A percentile compares a stretch with the other conserved stretches of the same genome.
These are phyloP conservation scores for Boletellus ananiceps DNA, from an alignment of 768 basidiomycete species.

Conservation along the genomic window DNA sequence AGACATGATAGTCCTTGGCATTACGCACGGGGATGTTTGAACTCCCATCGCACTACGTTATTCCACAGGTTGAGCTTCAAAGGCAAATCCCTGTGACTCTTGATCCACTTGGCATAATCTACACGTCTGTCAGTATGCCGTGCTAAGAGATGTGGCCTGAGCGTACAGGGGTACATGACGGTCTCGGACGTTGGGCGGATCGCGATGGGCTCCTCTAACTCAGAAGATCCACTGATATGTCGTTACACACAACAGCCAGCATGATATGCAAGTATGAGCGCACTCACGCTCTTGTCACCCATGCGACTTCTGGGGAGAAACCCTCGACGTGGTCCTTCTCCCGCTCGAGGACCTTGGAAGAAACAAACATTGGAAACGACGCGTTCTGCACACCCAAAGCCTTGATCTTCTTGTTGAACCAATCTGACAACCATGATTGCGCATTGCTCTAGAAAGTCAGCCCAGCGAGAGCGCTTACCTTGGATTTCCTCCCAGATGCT, in stretches of 20 bases:
- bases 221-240: conserved; percentile 70
- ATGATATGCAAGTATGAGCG: not conserved
- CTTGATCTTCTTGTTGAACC: conserved; percentile 93
- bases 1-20: not conserved
- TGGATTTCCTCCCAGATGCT: conserved; percentile 97
- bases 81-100: conserved; percentile 94
- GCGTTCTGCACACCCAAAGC: conserved; percentile 94
- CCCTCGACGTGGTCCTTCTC: conserved; percentile 99
- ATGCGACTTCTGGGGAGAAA: conserved; percentile 99
- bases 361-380: conserved; percentile 99
- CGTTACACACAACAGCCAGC: not conserved
- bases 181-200: conserved; percentile 99
- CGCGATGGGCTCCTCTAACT: conserved; percentile 94
- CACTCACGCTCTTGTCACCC: conserved; percentile 94
- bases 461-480: conserved; percentile 40
- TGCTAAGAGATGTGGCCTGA: not conserved
- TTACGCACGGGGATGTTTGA: conserved; percentile 90
- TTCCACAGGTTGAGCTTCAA: conserved; percentile 99
- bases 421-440: conserved; percentile 45
- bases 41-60: conserved; percentile 98
- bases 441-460: not conserved
- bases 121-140: conserved; percentile 3
- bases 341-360: conserved; percentile 83
- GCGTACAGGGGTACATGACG: conserved; percentile 96
- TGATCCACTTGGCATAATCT: conserved; percentile 99